A percentile compares a stretch with the other conserved stretches of the same genome.
Evolutionary conservation across 75 land plant species (phyloP).

Genomic region (Larix kaempferi): DNA sequence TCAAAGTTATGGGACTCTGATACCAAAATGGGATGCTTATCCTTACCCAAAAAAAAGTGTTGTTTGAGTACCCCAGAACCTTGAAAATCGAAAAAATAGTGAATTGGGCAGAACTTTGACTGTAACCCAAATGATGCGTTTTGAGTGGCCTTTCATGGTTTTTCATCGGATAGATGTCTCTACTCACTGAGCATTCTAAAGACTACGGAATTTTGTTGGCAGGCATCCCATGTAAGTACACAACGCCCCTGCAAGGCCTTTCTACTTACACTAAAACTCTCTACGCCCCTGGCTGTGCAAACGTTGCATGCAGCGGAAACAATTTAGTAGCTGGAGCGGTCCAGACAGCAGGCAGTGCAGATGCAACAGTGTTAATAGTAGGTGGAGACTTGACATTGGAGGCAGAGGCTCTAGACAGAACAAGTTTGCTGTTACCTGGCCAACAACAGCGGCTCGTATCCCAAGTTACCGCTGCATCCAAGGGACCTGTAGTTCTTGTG

Average conservation of each 20-base stretch:
- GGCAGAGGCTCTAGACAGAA: constrained; percentile 27
- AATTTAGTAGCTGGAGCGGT: constrained; percentile 20
- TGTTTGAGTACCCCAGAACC: no score
- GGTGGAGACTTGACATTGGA: constrained; percentile 33
- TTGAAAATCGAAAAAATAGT: no score
- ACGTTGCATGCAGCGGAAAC: constrained; percentile 19
- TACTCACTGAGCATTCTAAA: neutral
- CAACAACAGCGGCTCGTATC: constrained; percentile 25
- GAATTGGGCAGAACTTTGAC: no score
- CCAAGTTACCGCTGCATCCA: constrained; percentile 20
- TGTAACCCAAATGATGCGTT: no score
- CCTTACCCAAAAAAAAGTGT: no score
- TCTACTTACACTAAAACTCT: constrained; percentile 6
- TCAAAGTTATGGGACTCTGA: no score
- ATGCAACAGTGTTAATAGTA: constrained; percentile 40
- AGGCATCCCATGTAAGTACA: constrained; percentile 43
- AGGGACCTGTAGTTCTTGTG: constrained; percentile 37
- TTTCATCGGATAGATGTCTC: no score
- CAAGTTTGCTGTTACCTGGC: constrained; percentile 35
- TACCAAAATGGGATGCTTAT: no score
- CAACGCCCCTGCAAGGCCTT: constrained; percentile 34
- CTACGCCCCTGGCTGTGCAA: constrained; percentile 26
- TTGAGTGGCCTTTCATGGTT: no score
- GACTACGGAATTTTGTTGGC: neutral
- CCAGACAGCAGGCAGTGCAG: constrained; percentile 28